Base-by-base conservation (phyloP, 2,329 filamentous ascomycete species). In the Apiospora malaysiana region DNA sequence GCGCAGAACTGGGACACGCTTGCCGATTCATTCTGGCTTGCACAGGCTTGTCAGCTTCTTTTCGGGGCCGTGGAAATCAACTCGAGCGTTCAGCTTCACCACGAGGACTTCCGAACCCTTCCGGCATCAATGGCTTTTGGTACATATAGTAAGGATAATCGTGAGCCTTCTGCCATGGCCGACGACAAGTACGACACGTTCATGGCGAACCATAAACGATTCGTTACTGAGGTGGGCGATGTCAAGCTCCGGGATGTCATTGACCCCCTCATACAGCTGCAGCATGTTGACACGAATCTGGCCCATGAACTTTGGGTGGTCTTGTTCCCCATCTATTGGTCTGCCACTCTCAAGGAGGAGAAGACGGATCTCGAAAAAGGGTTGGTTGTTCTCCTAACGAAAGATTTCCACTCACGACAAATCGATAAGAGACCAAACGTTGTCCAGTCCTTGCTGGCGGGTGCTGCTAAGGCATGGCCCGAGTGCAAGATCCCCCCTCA, bases 1-100 rank as follows among this genome's bases (percentile, higher is more conserved):
- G 92, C 93, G 32, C 97, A 99, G 80, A 98, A 98, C 76, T 99
- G 96, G 96, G 95, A 98, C 79, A 97, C 94, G 0, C 86, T 99
- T 66, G 91, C 91, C 1, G 96, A 99, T 76, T 97, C 94, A 1
- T 99, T 97, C 83, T 99, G 97, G 97, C 85, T 99, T 68, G 92
- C 94, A 51, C 96, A 99, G 82, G 95, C 97, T 45, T 94, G 94
- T 23, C 96, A 99, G 77, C 86, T 99, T 51, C 89, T 99, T 70
- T 90, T 99, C 74, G 95, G 96, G 21, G 95, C 94, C 8, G 89
- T 98, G 56, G 96, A 99, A 79, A 92, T 94, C 86, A 94, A 93
- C 75, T 88, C 88, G n/a, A 86, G 89, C 18, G 89, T 94, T 42
- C 92, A 94, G 75, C 86, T 99, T 68, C 91, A 98, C 75, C 80